Percentiles rank a stretch among this genome's conserved stretches.
Conservation (phyloP, 805 yeast genomes). For the Saturnispora serradocipensis region DNA sequence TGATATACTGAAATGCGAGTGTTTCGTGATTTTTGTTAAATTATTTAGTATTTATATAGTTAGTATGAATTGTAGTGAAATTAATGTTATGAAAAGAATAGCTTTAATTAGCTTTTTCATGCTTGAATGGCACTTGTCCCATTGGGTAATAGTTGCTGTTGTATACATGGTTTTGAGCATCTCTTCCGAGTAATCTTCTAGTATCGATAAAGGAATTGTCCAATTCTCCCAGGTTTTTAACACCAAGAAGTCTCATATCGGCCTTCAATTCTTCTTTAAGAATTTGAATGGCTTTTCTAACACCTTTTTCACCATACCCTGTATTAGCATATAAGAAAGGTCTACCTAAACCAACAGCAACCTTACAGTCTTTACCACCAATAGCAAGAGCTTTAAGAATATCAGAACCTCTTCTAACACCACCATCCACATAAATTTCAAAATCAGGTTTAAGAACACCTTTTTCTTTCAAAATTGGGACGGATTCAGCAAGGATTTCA, state of each 20-base stretch:
- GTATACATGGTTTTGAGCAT: slow-evolving; percentile 13
- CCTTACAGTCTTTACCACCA: slow-evolving; percentile 65
- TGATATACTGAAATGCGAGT: not conserved
- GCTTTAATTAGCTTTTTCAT: slow-evolving; percentile 7
- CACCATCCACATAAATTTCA: slow-evolving; percentile 68
- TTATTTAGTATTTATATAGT: not conserved
- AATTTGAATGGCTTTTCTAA: slow-evolving; percentile 50
- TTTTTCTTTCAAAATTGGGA: slow-evolving; percentile 38
- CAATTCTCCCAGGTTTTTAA: slow-evolving; percentile 37
- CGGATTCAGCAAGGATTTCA: slow-evolving; percentile 61
- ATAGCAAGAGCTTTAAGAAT: slow-evolving; percentile 65
- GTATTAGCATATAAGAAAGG: slow-evolving; percentile 45
- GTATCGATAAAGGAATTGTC: slow-evolving; percentile 33
- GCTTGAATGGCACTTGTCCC: slow-evolving; percentile 12
- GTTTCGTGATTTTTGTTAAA: not conserved
- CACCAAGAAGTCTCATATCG: slow-evolving; percentile 63
- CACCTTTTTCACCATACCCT: slow-evolving; percentile 75
- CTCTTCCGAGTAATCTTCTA: slow-evolving; percentile 16
- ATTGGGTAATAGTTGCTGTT: slow-evolving; percentile 13
- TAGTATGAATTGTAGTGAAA: not conserved
- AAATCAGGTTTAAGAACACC: slow-evolving; percentile 41
- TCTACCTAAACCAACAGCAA: slow-evolving; percentile 65
- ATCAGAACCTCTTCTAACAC: slow-evolving; percentile 69
- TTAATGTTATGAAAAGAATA: not conserved
- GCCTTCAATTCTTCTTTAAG: slow-evolving; percentile 52